These are phyloP conservation scores for Candida sithepensis DNA, from an alignment of 805 yeast genomes.

Conservation along the genomic window DNA sequence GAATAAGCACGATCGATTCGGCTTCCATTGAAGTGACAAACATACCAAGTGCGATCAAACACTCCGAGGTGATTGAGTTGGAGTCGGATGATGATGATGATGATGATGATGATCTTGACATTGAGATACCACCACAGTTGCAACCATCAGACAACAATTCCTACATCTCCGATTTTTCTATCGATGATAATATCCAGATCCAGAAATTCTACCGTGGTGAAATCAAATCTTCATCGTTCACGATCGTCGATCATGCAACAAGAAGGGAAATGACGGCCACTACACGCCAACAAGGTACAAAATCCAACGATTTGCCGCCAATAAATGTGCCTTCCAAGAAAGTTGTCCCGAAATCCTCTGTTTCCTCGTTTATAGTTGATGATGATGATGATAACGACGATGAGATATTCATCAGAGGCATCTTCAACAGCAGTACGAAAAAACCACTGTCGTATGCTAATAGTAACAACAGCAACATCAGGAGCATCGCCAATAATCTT, in stretches of 20 bases:
- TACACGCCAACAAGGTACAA: no score
- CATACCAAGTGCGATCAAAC: no score
- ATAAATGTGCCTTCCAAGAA: no score
- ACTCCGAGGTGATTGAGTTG: constrained; percentile 8
- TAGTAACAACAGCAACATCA: background rate
- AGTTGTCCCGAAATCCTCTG: no score
- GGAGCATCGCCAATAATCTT: background rate
- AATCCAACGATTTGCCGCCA: no score
- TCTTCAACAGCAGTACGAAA: background rate
- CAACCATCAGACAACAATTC: background rate
- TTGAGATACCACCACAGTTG: background rate
- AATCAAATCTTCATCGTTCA: no score
- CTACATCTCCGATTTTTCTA: constrained; percentile 4
- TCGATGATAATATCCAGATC: background rate
- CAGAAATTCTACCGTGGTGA: no score
- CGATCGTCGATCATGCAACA: no score
- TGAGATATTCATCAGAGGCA: background rate
- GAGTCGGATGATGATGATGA: constrained; percentile 9
- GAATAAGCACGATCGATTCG: no score
- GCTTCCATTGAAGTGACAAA: no score
- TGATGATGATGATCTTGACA: background rate
- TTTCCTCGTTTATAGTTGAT: background rate
- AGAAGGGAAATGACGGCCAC: no score
- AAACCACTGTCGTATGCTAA: no score
- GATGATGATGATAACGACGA: background rate